These are phyloP conservation scores for Galerina sulciceps DNA, from an alignment of 768 basidiomycete genomes.

Conservation along the genomic window DNA sequence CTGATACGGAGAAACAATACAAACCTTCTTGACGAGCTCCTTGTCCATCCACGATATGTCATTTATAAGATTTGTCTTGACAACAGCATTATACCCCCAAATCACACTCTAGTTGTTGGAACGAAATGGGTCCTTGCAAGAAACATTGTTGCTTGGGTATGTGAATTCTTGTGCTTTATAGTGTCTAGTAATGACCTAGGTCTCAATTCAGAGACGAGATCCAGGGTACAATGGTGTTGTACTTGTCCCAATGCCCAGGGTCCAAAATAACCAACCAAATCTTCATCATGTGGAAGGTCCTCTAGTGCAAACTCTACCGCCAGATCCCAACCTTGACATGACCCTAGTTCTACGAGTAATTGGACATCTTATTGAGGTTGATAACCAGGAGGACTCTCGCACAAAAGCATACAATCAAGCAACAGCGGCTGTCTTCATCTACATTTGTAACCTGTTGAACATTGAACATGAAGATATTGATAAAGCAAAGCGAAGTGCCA, in stretches of 20 bases:
- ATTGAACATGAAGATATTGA: slow-evolving; percentile 12
- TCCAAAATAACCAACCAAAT: not conserved
- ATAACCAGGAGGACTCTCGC: not conserved
- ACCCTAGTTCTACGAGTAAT: not conserved
- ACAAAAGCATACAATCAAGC: slow-evolving; percentile 15
- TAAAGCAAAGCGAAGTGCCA: slow-evolving; percentile 1
- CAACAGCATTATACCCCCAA: slow-evolving; percentile 16
- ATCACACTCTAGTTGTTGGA: slow-evolving; percentile 22
- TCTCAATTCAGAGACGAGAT: too few species aligned
- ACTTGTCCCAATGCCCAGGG: not conserved
- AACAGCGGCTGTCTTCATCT: slow-evolving; percentile 5
- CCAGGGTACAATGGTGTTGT: too few species aligned
- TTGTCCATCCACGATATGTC: slow-evolving; percentile 17
- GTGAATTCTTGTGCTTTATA: not conserved
- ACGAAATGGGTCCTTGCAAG: slow-evolving; percentile 24
- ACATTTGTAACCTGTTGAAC: slow-evolving; percentile 12
- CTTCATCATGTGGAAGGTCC: not conserved
- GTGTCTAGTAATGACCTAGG: too few species aligned
- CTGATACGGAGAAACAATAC: slow-evolving; percentile 9
- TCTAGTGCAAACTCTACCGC: not conserved
- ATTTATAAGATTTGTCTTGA: slow-evolving; percentile 29
- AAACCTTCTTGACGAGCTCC: slow-evolving; percentile 12
- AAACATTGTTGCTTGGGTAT: slow-evolving; percentile 27
- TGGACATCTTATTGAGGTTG: slow-evolving; percentile 2
- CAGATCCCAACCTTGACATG: not conserved